These are phyloP conservation scores for Fusarium multiceps DNA, from an alignment of 2,329 filamentous ascomycete species.

Conservation along the genomic window DNA sequence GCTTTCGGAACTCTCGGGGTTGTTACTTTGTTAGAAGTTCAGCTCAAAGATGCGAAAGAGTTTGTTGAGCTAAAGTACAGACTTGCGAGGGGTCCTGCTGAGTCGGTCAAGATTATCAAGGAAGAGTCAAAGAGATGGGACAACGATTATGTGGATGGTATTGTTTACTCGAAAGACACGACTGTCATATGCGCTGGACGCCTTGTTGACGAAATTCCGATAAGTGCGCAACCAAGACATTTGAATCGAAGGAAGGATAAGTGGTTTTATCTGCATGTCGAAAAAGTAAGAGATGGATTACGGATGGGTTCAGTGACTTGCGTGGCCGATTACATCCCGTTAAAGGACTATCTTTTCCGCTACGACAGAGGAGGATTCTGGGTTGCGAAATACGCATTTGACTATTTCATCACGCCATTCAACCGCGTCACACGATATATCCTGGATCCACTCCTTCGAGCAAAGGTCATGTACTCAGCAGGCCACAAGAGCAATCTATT, in stretches of 20 bases:
- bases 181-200: constrained; percentile 71
- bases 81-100: constrained; percentile 55
- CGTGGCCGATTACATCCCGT: constrained; percentile 65
- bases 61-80: constrained; percentile 70
- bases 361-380: constrained; percentile 78
- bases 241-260: constrained; percentile 72
- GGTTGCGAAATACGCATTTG: constrained; percentile 71
- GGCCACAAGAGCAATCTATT: constrained; percentile 70
- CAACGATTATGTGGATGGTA: constrained; percentile 76
- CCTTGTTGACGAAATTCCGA: constrained; percentile 61
- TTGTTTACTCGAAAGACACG: constrained; percentile 67
- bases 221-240: constrained; percentile 49
- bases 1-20: constrained; percentile 76
- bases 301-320: constrained; percentile 32
- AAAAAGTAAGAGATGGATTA: constrained; percentile 53
- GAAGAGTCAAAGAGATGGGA: constrained; percentile 51
- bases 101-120: constrained; percentile 57
- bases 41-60: constrained; percentile 64
- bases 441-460: constrained; percentile 72
- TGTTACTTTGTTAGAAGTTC: constrained; percentile 71
- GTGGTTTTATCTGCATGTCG: constrained; percentile 79
- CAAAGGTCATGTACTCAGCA: constrained; percentile 73
- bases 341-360: constrained; percentile 76
- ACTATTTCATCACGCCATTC: constrained; percentile 73
- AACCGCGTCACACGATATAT: constrained; percentile 70